These are phyloP conservation scores for Umbelopsis sp. DNA, from an alignment of 192 early-diverging fungal species.

Conservation along the genomic window DNA sequence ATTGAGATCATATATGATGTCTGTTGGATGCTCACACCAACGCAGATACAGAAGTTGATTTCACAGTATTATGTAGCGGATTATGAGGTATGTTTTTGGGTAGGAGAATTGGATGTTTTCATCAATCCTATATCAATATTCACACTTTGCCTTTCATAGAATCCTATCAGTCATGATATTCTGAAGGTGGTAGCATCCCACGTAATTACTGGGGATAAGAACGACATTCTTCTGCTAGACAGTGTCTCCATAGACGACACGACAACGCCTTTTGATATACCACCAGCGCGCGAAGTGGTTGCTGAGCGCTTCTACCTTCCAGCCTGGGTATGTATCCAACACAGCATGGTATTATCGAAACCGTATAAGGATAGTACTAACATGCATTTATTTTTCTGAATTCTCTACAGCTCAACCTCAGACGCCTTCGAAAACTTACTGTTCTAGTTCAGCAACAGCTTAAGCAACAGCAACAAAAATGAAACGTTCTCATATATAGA, in stretches of 20 bases:
- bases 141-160: slow-evolving; percentile 25
- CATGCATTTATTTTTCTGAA: neutral
- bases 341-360: neutral
- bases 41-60: slow-evolving; percentile 96
- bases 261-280: slow-evolving; percentile 54
- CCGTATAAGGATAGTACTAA: neutral
- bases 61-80: slow-evolving; percentile 93
- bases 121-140: neutral
- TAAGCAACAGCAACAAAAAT: slow-evolving; percentile 6
- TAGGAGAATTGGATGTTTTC: neutral
- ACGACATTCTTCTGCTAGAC: slow-evolving; percentile 88
- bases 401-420: neutral
- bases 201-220: slow-evolving; percentile 83
- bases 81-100: slow-evolving; percentile 70
- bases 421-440: slow-evolving; percentile 3
- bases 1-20: slow-evolving; percentile 99
- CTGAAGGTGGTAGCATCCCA: slow-evolving; percentile 84
- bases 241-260: slow-evolving; percentile 62
- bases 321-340: slow-evolving; percentile 32
- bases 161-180: slow-evolving; percentile 83
- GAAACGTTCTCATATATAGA: neutral
- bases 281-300: slow-evolving; percentile 47
- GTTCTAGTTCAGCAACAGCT: slow-evolving; percentile 9
- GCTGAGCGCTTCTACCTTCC: slow-evolving; percentile 49
- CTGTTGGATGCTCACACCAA: slow-evolving; percentile 91